These are phyloP conservation scores for Penicillium longicatenatum DNA, from an alignment of 495 filamentous ascomycete genomes.

Conservation along the genomic window DNA sequence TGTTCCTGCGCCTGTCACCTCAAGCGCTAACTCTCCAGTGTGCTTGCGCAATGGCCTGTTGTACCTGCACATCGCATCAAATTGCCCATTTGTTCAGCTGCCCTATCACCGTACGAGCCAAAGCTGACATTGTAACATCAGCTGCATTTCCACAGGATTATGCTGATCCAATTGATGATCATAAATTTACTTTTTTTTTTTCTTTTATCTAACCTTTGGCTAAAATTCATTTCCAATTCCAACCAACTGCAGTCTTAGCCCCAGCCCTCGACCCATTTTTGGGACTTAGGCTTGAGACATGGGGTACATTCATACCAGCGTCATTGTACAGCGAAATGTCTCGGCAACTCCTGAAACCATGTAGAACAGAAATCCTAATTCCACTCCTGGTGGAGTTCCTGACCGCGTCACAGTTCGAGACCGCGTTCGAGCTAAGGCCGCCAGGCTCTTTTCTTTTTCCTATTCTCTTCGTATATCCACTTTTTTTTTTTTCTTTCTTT, in stretches of 20 bases:
- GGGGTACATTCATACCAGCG: background rate
- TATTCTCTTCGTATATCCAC: too few relatives aligned
- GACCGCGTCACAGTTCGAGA: constrained; percentile 4
- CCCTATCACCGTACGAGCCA: background rate
- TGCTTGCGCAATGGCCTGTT: constrained; percentile 5
- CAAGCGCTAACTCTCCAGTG: background rate
- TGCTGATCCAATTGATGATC: background rate
- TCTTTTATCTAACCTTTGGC: constrained; percentile 3
- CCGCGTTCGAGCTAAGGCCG: background rate
- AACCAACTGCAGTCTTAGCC: background rate
- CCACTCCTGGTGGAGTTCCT: background rate
- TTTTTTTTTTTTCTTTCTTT: background rate
- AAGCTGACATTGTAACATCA: constrained; percentile 6
- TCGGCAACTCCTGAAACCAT: constrained; percentile 5
- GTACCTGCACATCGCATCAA: background rate
- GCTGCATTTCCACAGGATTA: background rate
- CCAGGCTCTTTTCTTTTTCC: background rate
- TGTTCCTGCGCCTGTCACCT: background rate
- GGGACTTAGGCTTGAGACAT: background rate
- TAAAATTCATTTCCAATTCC: background rate
- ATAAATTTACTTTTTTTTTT: background rate
- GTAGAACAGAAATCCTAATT: constrained; percentile 1
- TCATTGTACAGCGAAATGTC: background rate
- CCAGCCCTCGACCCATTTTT: background rate
- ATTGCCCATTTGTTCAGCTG: background rate